Conservation (phyloP, 2,329 filamentous ascomycete species). For the Bipolaris zeicola region DNA sequence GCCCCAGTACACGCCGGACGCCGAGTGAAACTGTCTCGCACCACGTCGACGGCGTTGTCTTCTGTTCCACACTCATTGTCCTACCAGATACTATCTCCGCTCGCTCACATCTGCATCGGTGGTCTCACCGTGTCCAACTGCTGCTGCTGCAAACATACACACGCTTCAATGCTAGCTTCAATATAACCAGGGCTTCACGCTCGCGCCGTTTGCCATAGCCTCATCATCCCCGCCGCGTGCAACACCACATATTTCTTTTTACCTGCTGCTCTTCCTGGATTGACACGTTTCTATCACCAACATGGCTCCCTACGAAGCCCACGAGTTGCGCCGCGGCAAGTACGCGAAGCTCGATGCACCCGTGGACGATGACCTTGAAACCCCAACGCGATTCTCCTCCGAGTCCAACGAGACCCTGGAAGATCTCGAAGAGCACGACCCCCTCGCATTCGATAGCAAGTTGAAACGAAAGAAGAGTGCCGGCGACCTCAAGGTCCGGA, state of each 20-base stretch:
- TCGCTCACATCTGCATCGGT: not conserved
- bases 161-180: constrained; percentile 12
- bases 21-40: constrained; percentile 13
- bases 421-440: constrained; percentile 55
- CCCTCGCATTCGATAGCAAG: constrained; percentile 50
- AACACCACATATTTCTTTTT: not conserved
- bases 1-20: constrained; percentile 1
- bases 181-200: constrained; percentile 17
- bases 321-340: constrained; percentile 47
- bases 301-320: constrained; percentile 38
- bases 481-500: constrained; percentile 41
- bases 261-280: not conserved
- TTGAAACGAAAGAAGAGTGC: constrained; percentile 51
- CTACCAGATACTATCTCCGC: not conserved
- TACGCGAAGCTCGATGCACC: constrained; percentile 47
- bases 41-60: constrained; percentile 21
- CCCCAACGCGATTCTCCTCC: constrained; percentile 45
- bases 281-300: not conserved
- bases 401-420: constrained; percentile 45
- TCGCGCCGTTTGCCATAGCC: constrained; percentile 19
- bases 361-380: constrained; percentile 39
- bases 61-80: constrained; percentile 1
- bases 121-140: not conserved
- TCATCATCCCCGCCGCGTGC: constrained; percentile 2
- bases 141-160: not conserved